Percentiles rank a stretch among this genome's conserved stretches.
Conservation (phyloP, 257 asterid genomes). For the Cinchona pubescens region DNA sequence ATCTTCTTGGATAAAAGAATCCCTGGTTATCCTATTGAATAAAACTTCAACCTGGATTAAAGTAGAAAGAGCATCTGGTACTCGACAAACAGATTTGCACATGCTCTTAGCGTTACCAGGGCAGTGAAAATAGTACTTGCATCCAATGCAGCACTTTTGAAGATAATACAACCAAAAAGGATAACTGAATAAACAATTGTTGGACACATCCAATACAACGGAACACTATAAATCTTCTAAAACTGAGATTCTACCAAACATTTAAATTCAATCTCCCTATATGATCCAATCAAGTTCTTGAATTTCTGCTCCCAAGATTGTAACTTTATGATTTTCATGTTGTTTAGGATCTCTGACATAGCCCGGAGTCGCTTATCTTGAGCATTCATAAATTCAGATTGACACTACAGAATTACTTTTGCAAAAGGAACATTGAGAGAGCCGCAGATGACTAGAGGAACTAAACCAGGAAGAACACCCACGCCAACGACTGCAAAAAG, state of each 20-base stretch:
- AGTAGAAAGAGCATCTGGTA: conserved; percentile 60
- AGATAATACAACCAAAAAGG: conserved; percentile 51
- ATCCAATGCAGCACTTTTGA: conserved; percentile 52
- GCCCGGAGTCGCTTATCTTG: conserved; percentile 67
- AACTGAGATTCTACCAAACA: conserved; percentile 57
- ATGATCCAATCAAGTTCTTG: conserved; percentile 46
- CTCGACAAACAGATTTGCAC: conserved; percentile 58
- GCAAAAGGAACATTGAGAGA: conserved; percentile 64
- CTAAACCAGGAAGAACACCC: conserved; percentile 68
- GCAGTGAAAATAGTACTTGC: conserved; percentile 66
- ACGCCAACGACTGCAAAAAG: conserved; percentile 55
- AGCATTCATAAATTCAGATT: conserved; percentile 52
- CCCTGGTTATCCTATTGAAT: conserved; percentile 57
- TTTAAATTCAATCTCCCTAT: conserved; percentile 51
- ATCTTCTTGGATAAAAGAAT: conserved; percentile 56
- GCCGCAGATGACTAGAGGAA: conserved; percentile 54
- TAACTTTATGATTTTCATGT: conserved; percentile 70
- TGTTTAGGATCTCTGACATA: conserved; percentile 68
- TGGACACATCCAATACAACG: conserved; percentile 69
- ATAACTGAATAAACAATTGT: conserved; percentile 57
- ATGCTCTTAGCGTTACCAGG: conserved; percentile 60
- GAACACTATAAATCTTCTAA: conserved; percentile 32
- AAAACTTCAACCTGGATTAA: conserved; percentile 70
- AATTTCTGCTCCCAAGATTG: conserved; percentile 80
- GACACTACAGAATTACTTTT: conserved; percentile 57